These are phyloP conservation scores for Saccharomyces uvarum DNA, from an alignment of 1,139 yeast species.

Conservation along the genomic window DNA sequence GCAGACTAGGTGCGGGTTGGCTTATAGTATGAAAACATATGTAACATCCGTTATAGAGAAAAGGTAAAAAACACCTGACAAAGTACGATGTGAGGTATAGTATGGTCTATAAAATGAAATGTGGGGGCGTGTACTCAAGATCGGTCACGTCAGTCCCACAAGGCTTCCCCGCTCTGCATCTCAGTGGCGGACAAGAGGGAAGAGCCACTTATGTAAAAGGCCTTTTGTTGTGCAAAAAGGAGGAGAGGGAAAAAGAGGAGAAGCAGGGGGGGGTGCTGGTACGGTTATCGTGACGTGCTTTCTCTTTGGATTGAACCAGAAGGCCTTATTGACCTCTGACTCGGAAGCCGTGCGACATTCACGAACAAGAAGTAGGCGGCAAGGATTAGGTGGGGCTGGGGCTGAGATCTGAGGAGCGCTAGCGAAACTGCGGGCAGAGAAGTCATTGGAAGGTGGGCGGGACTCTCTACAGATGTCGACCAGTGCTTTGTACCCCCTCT, in stretches of 20 bases:
- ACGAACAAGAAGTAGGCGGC: neutral
- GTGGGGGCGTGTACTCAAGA: neutral
- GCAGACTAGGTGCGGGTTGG: neutral
- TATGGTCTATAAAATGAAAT: neutral
- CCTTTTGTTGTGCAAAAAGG: neutral
- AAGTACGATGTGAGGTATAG: neutral
- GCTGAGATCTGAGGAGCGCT: neutral
- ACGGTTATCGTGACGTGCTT: neutral
- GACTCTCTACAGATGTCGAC: neutral
- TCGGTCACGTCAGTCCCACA: neutral
- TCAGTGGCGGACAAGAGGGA: neutral
- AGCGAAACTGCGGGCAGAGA: neutral
- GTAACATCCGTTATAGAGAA: neutral
- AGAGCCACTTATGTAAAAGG: neutral
- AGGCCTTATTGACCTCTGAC: neutral
- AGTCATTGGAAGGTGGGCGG: neutral
- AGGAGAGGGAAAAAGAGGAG: neutral
- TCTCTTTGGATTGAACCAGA: neutral
- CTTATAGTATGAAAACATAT: neutral
- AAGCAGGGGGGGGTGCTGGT: neutral
- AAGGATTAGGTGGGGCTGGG: neutral
- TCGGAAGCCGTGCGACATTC: neutral
- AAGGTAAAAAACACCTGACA: neutral
- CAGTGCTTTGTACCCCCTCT: neutral
- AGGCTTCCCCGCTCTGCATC: neutral